Conservation (phyloP, 352 stramenopile genomes). For the Sclerospora graminicola region DNA sequence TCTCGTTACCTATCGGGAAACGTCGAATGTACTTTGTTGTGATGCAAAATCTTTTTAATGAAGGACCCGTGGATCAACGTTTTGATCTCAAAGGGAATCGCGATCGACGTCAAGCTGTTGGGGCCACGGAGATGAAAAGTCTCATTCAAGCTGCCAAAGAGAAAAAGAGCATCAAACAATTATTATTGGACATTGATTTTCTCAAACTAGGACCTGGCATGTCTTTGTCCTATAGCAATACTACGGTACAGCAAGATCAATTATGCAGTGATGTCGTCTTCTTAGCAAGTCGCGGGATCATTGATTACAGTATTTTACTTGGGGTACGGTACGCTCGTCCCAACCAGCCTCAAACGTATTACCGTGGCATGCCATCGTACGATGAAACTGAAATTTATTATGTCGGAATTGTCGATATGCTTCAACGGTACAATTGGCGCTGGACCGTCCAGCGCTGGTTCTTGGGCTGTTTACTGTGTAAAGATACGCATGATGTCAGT, state of each 20-base stretch:
- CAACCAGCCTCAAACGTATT: constrained; percentile 16
- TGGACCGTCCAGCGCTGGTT: constrained; percentile 78
- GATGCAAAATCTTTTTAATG: constrained; percentile 82
- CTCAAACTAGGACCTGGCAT: constrained; percentile 62
- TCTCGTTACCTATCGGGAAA: constrained; percentile 73
- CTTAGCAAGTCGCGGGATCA: constrained; percentile 70
- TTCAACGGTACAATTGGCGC: constrained; percentile 81
- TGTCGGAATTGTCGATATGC: constrained; percentile 71
- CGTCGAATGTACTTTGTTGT: constrained; percentile 85
- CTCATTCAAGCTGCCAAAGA: constrained; percentile 60
- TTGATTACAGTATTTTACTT: constrained; percentile 79
- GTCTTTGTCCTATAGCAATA: constrained; percentile 32
- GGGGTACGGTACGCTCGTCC: constrained; percentile 44
- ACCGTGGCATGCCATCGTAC: constrained; percentile 35
- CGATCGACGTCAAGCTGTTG: constrained; percentile 62
- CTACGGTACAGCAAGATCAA: constrained; percentile 40
- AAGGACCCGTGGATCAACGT: constrained; percentile 63
- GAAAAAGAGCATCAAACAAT: constrained; percentile 43
- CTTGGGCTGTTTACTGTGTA: constrained; percentile 58
- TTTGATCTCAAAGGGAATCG: constrained; percentile 81
- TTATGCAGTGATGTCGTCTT: constrained; percentile 78
- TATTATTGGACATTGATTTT: constrained; percentile 86
- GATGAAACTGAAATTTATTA: constrained; percentile 61
- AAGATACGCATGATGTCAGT: constrained; percentile 75
- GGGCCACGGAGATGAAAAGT: constrained; percentile 38